phyloP scores from a whole-genome alignment of 495 filamentous ascomycete genomes.

The Tricharina praecox region DNA sequence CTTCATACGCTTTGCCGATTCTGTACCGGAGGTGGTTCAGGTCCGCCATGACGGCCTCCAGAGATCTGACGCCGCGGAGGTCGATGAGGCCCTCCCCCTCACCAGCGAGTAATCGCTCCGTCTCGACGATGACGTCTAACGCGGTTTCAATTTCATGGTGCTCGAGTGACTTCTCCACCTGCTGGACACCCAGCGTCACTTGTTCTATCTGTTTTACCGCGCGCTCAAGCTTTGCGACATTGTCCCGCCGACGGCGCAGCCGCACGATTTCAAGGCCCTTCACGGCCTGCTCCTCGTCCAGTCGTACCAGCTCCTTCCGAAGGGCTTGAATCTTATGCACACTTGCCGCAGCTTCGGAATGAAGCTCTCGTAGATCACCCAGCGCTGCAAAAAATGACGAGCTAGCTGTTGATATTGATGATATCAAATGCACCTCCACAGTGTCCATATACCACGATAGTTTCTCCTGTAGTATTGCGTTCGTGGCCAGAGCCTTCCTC shows the following conservation, averaged over 20 bases:
- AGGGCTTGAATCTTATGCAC: conserved; percentile 71
- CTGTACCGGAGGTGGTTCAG: conserved; percentile 55
- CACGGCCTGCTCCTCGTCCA: conserved; percentile 77
- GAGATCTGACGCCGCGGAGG: conserved; percentile 57
- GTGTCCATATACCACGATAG: conserved; percentile 99
- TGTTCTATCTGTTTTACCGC: conserved; percentile 67
- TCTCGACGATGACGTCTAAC: conserved; percentile 51
- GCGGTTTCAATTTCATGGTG: conserved; percentile 64
- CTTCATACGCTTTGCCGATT: conserved; percentile 75
- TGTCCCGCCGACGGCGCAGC: conserved; percentile 63
- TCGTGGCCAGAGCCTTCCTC: conserved; percentile 80
- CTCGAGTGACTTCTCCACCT: conserved; percentile 68
- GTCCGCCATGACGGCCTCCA: conserved; percentile 64
- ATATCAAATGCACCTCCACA: conserved; percentile 91
- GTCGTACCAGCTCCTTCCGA: conserved; percentile 54
- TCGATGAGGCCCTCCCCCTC: conserved; percentile 40
- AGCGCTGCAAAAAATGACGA: conserved; percentile 93
- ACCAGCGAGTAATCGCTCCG: conserved; percentile 66
- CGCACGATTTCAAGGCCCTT: conserved; percentile 75
- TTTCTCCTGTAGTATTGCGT: conserved; percentile 98
- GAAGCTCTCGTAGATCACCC: conserved; percentile 75
- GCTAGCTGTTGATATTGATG: conserved; percentile 84
- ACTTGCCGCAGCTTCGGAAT: conserved; percentile 81
- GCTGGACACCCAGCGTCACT: conserved; percentile 56
- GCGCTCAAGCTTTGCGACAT: conserved; percentile 63